These are phyloP conservation scores for Skeletonema marinoi DNA, from an alignment of 108 stramenopile genomes.

Conservation along the genomic window DNA sequence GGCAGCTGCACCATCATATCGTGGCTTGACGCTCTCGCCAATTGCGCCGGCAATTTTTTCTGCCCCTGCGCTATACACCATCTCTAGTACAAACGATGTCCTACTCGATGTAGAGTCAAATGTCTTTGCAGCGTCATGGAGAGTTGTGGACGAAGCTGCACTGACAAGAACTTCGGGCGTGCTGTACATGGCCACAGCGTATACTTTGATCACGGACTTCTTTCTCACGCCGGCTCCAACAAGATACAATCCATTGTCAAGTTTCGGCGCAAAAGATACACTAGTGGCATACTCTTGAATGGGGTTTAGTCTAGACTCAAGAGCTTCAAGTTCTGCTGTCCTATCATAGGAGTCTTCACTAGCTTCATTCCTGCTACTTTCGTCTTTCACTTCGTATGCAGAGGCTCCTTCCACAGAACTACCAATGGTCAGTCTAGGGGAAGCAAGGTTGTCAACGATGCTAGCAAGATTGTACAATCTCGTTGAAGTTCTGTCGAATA, in stretches of 20 bases:
- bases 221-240: constrained; percentile 75
- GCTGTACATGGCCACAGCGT: constrained; percentile 83
- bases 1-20: constrained; percentile 30
- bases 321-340: not conserved
- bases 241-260: constrained; percentile 2
- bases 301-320: constrained; percentile 7
- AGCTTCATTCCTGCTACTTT: not conserved
- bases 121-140: constrained; percentile 54
- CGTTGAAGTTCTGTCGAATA: not conserved
- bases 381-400: not conserved
- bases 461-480: not conserved
- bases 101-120: constrained; percentile 11
- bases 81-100: constrained; percentile 68
- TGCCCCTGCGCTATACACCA: constrained; percentile 88
- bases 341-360: not conserved
- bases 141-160: constrained; percentile 46
- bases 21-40: constrained; percentile 75
- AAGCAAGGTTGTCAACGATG: not conserved
- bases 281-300: constrained; percentile 10
- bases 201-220: constrained; percentile 84
- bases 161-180: constrained; percentile 42
- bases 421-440: not conserved
- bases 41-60: constrained; percentile 87
- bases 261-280: constrained; percentile 10
- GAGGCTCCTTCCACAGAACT: not conserved